Base-by-base conservation (phyloP, 108 stramenopile genomes). In the Nannochloropsis granulata region DNA sequence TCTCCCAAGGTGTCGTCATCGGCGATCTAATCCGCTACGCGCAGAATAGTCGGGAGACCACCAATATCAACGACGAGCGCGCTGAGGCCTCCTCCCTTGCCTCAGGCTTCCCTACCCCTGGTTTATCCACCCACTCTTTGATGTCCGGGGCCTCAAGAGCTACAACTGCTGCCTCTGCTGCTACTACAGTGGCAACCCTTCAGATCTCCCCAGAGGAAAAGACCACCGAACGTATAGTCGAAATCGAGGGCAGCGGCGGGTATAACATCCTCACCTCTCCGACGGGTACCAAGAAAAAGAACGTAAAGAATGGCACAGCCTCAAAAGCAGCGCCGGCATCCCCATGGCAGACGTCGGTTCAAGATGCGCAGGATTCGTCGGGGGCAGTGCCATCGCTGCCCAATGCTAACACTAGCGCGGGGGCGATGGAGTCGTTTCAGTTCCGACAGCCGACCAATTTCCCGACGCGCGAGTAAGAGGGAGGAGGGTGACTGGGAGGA, bases 11-110 rank as follows among this genome's bases (percentile, higher is more conserved):
- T 81, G 96, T 98, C 13, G 98, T 97, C 24, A 95, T 98, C 7
- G 94, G 95, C 83, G 96, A 98, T 89, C 96, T 98, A 84, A 91
- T 98, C 24, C 91, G 95, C 81, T 95, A 96, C 78, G 96, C 96
- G 3, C 90, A 95, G 25, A 94, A 92, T 90, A 93, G 91, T 13
- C 94, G 96, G 85, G 96, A 98, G 85, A 86, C 43, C 13, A 78
- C 82, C 43, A 46, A 45, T 2, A 94, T 92, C 42, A 93, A 93
- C 23, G 93, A 93, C 13, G 84, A 83, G 24, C 87, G 86, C 79
- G 84, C 87, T 23, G 93, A 91, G 44, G 91, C 56, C n/a, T n/a
- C 56, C 56, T n/a, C 56, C 56, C n/a, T 71, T 16, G 56, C 56
- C 5, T 71, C 56, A 71, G 56, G 21, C n/a, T 71, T 71, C 5